These are phyloP conservation scores for Candida bentonensis DNA, from an alignment of 805 yeast genomes.

Conservation along the genomic window DNA sequence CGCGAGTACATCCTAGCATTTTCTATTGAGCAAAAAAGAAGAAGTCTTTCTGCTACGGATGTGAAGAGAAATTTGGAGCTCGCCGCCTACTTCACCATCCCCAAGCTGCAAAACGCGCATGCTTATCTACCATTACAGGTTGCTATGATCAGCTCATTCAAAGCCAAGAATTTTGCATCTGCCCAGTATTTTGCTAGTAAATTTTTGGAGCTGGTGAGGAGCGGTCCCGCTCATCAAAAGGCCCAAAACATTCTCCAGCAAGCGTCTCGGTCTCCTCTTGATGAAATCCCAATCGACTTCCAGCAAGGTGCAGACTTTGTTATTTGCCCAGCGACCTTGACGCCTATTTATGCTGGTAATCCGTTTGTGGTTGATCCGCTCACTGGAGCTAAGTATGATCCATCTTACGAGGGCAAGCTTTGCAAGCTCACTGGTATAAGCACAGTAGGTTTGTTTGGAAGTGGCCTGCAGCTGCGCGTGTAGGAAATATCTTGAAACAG, in stretches of 20 bases:
- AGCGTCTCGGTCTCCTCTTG: conserved; percentile 69
- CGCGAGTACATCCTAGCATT: conserved; percentile 87
- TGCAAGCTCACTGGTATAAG: conserved; percentile 69
- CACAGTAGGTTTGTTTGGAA: conserved; percentile 40
- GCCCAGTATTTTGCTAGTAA: conserved; percentile 86
- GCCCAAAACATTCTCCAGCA: conserved; percentile 71
- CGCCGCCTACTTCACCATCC: conserved; percentile 89
- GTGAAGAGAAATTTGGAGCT: conserved; percentile 80
- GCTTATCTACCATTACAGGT: conserved; percentile 80
- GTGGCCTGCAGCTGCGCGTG: conserved; percentile 2
- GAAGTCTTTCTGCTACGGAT: conserved; percentile 49
- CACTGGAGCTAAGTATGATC: conserved; percentile 79
- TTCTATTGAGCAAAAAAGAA: conserved; percentile 81
- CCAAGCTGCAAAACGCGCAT: conserved; percentile 71
- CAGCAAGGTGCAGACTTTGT: conserved; percentile 87
- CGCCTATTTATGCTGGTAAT: conserved; percentile 77
- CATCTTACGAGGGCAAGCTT: conserved; percentile 60
- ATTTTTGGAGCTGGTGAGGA: conserved; percentile 51
- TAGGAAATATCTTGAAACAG: not conserved
- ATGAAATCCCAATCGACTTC: conserved; percentile 81
- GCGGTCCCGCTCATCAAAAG: conserved; percentile 67
- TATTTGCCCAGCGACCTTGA: conserved; percentile 71
- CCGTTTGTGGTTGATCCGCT: conserved; percentile 63
- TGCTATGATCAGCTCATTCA: conserved; percentile 88
- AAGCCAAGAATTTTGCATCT: conserved; percentile 71